phyloP scores from a whole-genome alignment of 495 filamentous ascomycete genomes.

The Astrothelium subdiscretum region DNA sequence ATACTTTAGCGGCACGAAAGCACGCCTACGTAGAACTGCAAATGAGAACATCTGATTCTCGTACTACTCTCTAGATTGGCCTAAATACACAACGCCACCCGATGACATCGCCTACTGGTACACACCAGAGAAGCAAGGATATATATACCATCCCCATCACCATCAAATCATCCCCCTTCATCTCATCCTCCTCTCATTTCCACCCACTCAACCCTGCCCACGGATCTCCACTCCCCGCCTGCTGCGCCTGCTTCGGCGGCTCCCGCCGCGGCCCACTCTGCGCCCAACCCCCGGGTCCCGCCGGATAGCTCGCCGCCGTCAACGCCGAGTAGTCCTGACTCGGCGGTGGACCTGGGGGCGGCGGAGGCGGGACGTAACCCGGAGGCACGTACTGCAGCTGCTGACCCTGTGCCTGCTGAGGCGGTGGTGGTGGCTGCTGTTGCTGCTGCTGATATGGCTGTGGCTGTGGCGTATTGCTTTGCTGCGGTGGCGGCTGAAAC shows the following conservation, averaged over 20 bases:
- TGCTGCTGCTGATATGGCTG: slow-evolving; percentile 5
- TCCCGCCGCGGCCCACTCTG: slow-evolving; percentile 35
- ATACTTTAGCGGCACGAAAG: too few species aligned
- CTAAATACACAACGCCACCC: not conserved
- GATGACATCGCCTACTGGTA: not conserved
- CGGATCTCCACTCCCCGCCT: slow-evolving; percentile 44
- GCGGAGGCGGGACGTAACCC: slow-evolving; percentile 84
- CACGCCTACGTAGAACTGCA: too few species aligned
- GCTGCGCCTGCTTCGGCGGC: slow-evolving; percentile 36
- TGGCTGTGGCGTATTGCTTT: slow-evolving; percentile 3
- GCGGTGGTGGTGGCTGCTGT: slow-evolving; percentile 7
- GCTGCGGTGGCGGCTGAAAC: slow-evolving; percentile 11
- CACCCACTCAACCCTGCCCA: slow-evolving; percentile 82
- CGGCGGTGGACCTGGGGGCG: slow-evolving; percentile 61
- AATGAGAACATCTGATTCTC: too few species aligned
- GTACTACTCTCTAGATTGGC: too few species aligned
- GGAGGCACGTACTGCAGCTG: slow-evolving; percentile 42
- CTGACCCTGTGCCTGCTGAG: slow-evolving; percentile 5
- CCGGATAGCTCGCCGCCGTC: slow-evolving; percentile 37
- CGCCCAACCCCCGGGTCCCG: slow-evolving; percentile 49
- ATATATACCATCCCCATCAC: not conserved
- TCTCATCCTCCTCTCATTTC: slow-evolving; percentile 43
- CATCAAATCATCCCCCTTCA: not conserved
- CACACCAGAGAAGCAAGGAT: not conserved
- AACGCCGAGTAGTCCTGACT: slow-evolving; percentile 52